These are phyloP conservation scores for Colletotrichum sp. DNA, from an alignment of 2,329 filamentous ascomycete genomes.

Conservation along the genomic window DNA sequence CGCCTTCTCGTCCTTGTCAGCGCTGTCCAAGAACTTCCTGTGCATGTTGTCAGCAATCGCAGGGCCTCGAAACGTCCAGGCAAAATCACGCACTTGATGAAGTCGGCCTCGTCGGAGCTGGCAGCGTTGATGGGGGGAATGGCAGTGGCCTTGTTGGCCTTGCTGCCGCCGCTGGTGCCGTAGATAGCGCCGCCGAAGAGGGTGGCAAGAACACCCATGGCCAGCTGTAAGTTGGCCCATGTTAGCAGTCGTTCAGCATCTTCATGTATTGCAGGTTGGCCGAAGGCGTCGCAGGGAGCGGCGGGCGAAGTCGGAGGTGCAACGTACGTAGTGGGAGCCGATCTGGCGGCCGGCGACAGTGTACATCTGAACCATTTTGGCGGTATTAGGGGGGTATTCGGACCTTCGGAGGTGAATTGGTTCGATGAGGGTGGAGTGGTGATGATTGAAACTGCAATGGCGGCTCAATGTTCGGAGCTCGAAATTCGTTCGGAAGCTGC, in stretches of 20 bases:
- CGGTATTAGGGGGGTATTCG: conserved; percentile 29
- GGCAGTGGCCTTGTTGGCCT: conserved; percentile 41
- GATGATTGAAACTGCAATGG: conserved; percentile 18
- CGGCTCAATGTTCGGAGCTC: conserved; percentile 22
- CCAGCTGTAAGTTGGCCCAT: conserved; percentile 46
- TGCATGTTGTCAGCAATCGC: conserved; percentile 18
- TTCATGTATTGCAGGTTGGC: not conserved
- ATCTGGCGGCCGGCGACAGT: conserved; percentile 63
- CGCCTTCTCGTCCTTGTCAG: conserved; percentile 46
- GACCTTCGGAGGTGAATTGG: conserved; percentile 29
- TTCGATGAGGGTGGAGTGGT: conserved; percentile 33
- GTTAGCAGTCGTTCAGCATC: conserved; percentile 22
- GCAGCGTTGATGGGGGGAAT: conserved; percentile 67
- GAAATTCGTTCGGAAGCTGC: conserved; percentile 24
- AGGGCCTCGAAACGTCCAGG: not conserved
- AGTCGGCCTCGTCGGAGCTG: conserved; percentile 67
- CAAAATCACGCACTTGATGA: conserved; percentile 61
- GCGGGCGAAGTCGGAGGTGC: conserved; percentile 13
- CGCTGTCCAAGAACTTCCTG: conserved; percentile 54
- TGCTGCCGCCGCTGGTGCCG: conserved; percentile 54
- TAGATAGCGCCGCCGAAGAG: conserved; percentile 40
- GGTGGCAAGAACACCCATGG: conserved; percentile 59
- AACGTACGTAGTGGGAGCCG: conserved; percentile 66
- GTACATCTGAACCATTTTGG: conserved; percentile 57
- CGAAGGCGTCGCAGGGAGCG: not conserved